phyloP scores from a whole-genome alignment of 1,139 yeast genomes.

The Yamadazyma aaseri region DNA sequence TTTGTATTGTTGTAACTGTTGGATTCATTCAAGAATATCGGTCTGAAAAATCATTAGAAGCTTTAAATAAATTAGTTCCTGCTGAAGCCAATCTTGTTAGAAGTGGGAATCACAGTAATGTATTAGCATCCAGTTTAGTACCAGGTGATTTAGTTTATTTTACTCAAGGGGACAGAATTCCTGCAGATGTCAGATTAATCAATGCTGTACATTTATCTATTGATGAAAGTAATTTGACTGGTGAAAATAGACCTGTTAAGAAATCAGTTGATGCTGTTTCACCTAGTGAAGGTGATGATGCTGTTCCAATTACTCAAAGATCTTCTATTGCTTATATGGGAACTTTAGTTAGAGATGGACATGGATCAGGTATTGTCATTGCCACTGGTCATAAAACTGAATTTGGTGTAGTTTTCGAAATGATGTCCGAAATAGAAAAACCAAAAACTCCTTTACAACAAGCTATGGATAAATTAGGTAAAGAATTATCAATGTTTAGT shows the following conservation, averaged over 20 bases:
- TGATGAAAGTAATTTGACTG: constrained; percentile 92
- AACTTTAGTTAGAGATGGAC: constrained; percentile 90
- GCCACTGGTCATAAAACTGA: constrained; percentile 88
- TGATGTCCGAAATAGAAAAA: constrained; percentile 92
- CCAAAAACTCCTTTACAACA: constrained; percentile 94
- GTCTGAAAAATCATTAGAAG: constrained; percentile 89
- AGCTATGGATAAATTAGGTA: constrained; percentile 92
- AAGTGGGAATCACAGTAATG: constrained; percentile 71
- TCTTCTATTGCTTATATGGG: constrained; percentile 89
- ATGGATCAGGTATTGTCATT: constrained; percentile 88
- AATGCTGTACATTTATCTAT: constrained; percentile 76
- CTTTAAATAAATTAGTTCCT: constrained; percentile 87
- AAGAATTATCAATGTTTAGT: constrained; percentile 79
- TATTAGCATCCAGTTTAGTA: constrained; percentile 79
- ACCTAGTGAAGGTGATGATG: constrained; percentile 17
- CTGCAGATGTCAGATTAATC: constrained; percentile 84
- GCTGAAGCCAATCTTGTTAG: constrained; percentile 90
- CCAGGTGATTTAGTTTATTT: constrained; percentile 94
- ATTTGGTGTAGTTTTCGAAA: constrained; percentile 84
- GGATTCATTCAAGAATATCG: constrained; percentile 96
- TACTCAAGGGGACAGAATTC: constrained; percentile 88
- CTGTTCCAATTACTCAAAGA: constrained; percentile 60
- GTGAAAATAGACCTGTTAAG: constrained; percentile 84
- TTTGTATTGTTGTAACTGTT: constrained; percentile 85
- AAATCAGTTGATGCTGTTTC: constrained; percentile 48